A percentile compares a stretch with the other conserved stretches of the same genome.
These are phyloP conservation scores for Candida stauntonica DNA, from an alignment of 805 yeast species.

Conservation along the genomic window DNA sequence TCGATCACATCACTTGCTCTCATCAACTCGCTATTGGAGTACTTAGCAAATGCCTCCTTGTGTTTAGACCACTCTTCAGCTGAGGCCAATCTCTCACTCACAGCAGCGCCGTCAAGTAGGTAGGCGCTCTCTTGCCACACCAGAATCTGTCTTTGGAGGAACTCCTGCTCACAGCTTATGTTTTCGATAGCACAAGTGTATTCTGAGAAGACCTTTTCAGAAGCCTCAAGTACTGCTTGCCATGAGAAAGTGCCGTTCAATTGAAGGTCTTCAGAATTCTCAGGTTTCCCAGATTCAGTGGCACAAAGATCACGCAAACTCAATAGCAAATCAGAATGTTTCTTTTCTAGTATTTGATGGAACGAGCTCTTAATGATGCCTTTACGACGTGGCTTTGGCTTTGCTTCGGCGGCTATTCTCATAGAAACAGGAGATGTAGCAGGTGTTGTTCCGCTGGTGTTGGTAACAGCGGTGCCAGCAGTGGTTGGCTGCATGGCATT, in stretches of 20 bases:
- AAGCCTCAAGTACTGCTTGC: constrained; percentile 13
- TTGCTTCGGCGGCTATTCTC: constrained; percentile 9
- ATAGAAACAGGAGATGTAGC: constrained; percentile 5
- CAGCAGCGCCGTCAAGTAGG: constrained; percentile 23
- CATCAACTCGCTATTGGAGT: constrained; percentile 19
- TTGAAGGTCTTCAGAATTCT: neutral
- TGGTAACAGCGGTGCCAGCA: constrained; percentile 4
- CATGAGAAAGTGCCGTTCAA: constrained; percentile 11
- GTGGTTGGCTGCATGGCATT: neutral
- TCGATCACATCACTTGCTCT: constrained; percentile 25
- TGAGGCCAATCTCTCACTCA: constrained; percentile 13
- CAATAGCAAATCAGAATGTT: constrained; percentile 2
- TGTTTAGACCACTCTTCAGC: constrained; percentile 24
- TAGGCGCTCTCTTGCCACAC: constrained; percentile 28
- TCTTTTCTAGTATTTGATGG: neutral
- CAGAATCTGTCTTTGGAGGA: constrained; percentile 18
- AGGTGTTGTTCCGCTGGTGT: constrained; percentile 4
- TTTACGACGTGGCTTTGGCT: neutral
- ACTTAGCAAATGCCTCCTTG: constrained; percentile 20
- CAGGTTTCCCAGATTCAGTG: neutral
- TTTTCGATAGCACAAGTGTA: constrained; percentile 21
- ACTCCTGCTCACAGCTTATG: constrained; percentile 22
- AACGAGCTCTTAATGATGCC: neutral
- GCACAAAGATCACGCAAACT: constrained; percentile 5
- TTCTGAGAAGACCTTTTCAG: constrained; percentile 19